Percentiles rank a stretch among this genome's conserved stretches.
These are phyloP conservation scores for Phytophthora cryptogea DNA, from an alignment of 352 stramenopile genomes.

Conservation along the genomic window DNA sequence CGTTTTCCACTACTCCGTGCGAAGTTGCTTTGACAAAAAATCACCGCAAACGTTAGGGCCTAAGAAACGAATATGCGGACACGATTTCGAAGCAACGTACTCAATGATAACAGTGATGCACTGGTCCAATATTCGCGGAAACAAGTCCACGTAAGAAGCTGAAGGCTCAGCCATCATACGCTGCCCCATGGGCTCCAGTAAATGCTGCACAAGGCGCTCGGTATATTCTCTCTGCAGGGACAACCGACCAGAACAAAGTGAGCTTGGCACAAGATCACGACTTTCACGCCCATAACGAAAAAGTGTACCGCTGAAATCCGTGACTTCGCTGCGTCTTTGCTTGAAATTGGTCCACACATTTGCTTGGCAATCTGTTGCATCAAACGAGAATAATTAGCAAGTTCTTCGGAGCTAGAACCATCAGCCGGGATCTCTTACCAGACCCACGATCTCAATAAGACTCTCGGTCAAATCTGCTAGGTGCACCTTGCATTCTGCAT, in stretches of 20 bases:
- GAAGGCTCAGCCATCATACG: conserved; percentile 49
- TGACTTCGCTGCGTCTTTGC: conserved; percentile 24
- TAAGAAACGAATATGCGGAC: neutral
- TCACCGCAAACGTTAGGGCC: neutral
- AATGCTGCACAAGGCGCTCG: conserved; percentile 50
- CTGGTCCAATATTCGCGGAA: conserved; percentile 56
- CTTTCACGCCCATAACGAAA: neutral
- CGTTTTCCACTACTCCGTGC: conserved; percentile 42
- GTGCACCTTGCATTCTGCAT: conserved; percentile 54
- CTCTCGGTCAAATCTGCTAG: conserved; percentile 60
- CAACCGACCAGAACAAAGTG: neutral
- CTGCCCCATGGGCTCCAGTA: conserved; percentile 52
- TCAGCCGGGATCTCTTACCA: conserved; percentile 16
- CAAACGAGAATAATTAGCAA: neutral
- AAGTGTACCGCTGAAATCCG: conserved; percentile 32
- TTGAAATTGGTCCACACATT: conserved; percentile 31
- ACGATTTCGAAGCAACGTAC: conserved; percentile 29
- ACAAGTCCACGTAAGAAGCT: conserved; percentile 44
- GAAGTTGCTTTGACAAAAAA: conserved; percentile 24
- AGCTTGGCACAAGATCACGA: neutral
- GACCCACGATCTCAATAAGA: conserved; percentile 53
- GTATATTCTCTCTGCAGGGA: conserved; percentile 50
- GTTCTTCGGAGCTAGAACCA: neutral
- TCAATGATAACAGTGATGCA: conserved; percentile 61
- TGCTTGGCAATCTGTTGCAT: conserved; percentile 35